Evolutionary conservation across 768 basidiomycete genomes (phyloP).

Genomic region (Termitomyces sp.): DNA sequence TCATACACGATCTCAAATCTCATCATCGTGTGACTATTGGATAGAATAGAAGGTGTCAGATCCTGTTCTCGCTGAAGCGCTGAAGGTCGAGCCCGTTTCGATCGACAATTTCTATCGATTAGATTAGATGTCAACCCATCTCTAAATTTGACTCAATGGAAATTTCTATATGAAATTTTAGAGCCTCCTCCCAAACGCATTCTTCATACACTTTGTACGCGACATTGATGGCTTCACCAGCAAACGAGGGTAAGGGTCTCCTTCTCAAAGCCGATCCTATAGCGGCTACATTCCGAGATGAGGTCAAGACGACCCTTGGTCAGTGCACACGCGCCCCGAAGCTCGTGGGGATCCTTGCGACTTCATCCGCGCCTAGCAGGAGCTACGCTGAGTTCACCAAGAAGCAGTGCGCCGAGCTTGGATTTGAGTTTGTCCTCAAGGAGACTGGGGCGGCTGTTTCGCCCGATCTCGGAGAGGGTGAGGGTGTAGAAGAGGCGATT

Average conservation of each 20-base stretch:
- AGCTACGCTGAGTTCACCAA: conserved; percentile 88
- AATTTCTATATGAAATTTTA: conserved; percentile 10
- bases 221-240: conserved; percentile 18
- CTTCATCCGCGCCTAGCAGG: conserved; percentile 73
- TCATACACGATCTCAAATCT: neutral
- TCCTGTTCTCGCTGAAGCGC: neutral
- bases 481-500: conserved; percentile 94
- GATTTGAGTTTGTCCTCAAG: conserved; percentile 82
- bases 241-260: conserved; percentile 56
- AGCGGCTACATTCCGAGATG: conserved; percentile 65
- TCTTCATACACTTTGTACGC: neutral
- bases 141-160: conserved; percentile 7
- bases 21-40: too few relatives aligned
- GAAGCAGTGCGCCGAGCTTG: conserved; percentile 86
- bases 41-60: neutral
- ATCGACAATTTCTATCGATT: neutral
- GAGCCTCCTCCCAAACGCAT: neutral
- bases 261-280: conserved; percentile 79
- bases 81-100: neutral
- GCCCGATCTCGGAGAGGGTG: conserved; percentile 63
- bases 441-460: conserved; percentile 61
- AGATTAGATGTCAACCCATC: conserved; percentile 5
- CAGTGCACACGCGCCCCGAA: conserved; percentile 49
- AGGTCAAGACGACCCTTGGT: conserved; percentile 51
- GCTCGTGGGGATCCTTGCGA: conserved; percentile 89